A percentile compares a stretch with the other conserved stretches of the same genome.
Conservation (phyloP, 495 filamentous ascomycete genomes). For the Penicillium salamii region DNA sequence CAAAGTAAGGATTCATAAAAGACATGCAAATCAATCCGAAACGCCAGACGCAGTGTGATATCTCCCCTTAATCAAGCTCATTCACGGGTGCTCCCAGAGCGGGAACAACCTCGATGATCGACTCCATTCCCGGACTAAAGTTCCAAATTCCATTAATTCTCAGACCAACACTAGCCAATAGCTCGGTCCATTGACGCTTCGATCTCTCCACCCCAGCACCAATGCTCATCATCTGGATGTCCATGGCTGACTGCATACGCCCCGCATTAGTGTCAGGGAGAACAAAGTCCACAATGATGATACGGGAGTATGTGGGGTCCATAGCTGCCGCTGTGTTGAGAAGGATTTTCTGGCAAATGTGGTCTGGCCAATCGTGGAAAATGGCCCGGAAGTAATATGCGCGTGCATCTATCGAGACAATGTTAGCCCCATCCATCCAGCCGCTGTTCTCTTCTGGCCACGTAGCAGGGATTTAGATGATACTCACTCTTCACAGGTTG, state of each 20-base stretch:
- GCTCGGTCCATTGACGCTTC: constrained; percentile 26
- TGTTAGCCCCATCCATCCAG: neutral
- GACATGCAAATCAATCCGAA: neutral
- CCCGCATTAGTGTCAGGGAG: constrained; percentile 26
- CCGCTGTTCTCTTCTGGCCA: neutral
- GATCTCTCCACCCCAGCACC: constrained; percentile 33
- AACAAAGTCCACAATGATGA: constrained; percentile 32
- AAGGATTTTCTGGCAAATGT: constrained; percentile 29
- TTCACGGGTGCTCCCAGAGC: constrained; percentile 7
- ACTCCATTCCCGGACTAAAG: constrained; percentile 25
- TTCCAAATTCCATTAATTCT: constrained; percentile 28
- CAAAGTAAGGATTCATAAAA: too few species aligned
- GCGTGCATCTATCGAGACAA: constrained; percentile 21
- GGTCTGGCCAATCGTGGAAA: constrained; percentile 47
- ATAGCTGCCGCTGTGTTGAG: constrained; percentile 22
- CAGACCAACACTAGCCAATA: constrained; percentile 26
- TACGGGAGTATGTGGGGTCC: constrained; percentile 24
- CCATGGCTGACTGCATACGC: constrained; percentile 26
- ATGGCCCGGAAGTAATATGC: constrained; percentile 45
- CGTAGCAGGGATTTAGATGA: neutral
- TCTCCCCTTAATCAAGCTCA: neutral
- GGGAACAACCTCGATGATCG: constrained; percentile 23
- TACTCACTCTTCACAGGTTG: constrained; percentile 11
- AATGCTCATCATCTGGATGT: constrained; percentile 39
- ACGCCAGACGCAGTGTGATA: neutral